phyloP scores from a whole-genome alignment of 2,329 filamentous ascomycete species.

The Periconia macrospinosa region DNA sequence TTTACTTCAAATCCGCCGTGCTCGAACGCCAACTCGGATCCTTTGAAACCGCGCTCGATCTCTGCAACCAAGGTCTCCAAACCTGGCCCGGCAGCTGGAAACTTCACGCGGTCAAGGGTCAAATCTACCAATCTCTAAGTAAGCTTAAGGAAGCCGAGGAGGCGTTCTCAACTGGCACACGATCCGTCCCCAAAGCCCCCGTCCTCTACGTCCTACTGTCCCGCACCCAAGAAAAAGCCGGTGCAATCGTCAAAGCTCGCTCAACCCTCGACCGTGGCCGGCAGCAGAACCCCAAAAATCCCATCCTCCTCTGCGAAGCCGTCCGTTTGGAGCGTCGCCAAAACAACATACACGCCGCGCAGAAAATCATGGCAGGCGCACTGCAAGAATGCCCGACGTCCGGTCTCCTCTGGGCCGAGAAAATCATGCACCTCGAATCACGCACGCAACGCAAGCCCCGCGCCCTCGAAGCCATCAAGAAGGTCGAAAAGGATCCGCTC shows the following conservation, averaged over 20 bases:
- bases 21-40: conserved; percentile 87
- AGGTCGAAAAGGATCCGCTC: conserved; percentile 87
- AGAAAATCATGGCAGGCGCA: conserved; percentile 89
- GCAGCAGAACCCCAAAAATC: conserved; percentile 80
- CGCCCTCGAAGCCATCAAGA: conserved; percentile 92
- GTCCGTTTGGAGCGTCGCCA: conserved; percentile 88
- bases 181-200: conserved; percentile 81
- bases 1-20: conserved; percentile 95
- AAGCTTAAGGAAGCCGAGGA: conserved; percentile 84
- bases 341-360: conserved; percentile 80
- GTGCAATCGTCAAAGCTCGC: conserved; percentile 85
- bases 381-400: conserved; percentile 88
- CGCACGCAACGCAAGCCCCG: conserved; percentile 91
- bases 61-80: conserved; percentile 83
- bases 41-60: conserved; percentile 77
- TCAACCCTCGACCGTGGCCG: conserved; percentile 91
- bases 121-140: conserved; percentile 86
- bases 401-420: conserved; percentile 88
- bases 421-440: conserved; percentile 90
- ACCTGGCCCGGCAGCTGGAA: conserved; percentile 85
- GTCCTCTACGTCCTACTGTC: conserved; percentile 88
- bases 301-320: conserved; percentile 89
- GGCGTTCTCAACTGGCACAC: conserved; percentile 84
- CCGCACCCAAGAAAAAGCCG: conserved; percentile 81
- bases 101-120: conserved; percentile 98